These are phyloP conservation scores for Lactarius sp. DNA, from an alignment of 768 basidiomycete species.

Conservation along the genomic window DNA sequence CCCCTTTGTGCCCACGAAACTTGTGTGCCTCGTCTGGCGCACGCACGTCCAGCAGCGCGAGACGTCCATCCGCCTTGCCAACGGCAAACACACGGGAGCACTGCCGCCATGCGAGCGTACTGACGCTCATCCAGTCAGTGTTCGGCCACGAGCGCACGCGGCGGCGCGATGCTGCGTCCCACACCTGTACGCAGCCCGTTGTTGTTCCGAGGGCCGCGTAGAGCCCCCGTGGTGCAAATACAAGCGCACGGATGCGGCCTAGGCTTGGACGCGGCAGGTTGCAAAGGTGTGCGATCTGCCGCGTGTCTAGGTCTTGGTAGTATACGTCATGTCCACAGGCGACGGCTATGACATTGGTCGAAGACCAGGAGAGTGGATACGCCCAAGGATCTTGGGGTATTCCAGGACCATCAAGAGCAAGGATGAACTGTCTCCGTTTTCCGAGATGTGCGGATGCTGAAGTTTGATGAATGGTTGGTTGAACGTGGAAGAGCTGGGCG, in stretches of 20 bases:
- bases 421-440: constrained; percentile 47
- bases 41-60: constrained; percentile 38
- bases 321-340: constrained; percentile 56
- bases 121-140: constrained; percentile 34
- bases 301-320: constrained; percentile 56
- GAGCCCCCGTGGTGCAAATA: constrained; percentile 46
- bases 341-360: constrained; percentile 54
- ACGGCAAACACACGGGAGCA: constrained; percentile 35
- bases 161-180: constrained; percentile 41
- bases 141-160: constrained; percentile 35
- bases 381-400: constrained; percentile 50
- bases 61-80: constrained; percentile 37
- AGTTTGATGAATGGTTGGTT: constrained; percentile 33
- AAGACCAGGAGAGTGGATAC: constrained; percentile 59
- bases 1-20: constrained; percentile 33
- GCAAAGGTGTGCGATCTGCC: constrained; percentile 49
- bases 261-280: constrained; percentile 32
- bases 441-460: constrained; percentile 59
- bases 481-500: constrained; percentile 43
- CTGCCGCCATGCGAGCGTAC: constrained; percentile 39
- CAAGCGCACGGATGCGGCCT: constrained; percentile 43
- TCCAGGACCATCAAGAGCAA: constrained; percentile 63
- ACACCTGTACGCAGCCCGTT: constrained; percentile 47
- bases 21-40: constrained; percentile 29
- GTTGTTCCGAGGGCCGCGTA: constrained; percentile 50